Percentiles rank a stretch among this genome's conserved stretches.
Evolutionary conservation across 805 yeast genomes (phyloP).

Genomic region (Blastobotrys peoriensis): DNA sequence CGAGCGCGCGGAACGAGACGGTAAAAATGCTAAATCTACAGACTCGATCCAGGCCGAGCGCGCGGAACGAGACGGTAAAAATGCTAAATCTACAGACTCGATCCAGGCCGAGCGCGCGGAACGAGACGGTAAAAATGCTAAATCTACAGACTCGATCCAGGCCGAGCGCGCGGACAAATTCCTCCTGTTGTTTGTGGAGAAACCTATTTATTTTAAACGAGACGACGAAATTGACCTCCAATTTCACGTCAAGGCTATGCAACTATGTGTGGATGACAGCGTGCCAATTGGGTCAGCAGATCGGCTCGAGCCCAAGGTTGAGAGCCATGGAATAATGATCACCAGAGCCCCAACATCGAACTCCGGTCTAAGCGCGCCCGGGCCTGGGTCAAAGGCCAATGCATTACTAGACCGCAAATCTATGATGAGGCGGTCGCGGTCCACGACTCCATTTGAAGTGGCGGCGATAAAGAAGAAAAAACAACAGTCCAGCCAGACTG

Average conservation of each 20-base stretch:
- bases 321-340: no score
- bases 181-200: background rate
- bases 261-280: background rate
- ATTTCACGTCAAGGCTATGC: background rate
- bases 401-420: background rate
- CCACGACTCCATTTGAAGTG: conserved; percentile 7
- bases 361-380: background rate
- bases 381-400: background rate
- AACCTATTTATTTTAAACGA: background rate
- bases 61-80: no score
- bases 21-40: no score
- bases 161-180: background rate
- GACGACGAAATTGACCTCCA: background rate
- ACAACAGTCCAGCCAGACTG: background rate
- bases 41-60: background rate
- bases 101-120: background rate
- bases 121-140: background rate
- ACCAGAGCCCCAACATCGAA: no score
- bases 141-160: background rate
- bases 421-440: background rate
- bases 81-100: no score
- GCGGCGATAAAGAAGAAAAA: conserved; percentile 6
- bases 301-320: background rate
- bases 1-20: background rate
- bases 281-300: background rate